Conservation (phyloP, 306 rosid genomes). For the Ziziphus jujuba region DNA sequence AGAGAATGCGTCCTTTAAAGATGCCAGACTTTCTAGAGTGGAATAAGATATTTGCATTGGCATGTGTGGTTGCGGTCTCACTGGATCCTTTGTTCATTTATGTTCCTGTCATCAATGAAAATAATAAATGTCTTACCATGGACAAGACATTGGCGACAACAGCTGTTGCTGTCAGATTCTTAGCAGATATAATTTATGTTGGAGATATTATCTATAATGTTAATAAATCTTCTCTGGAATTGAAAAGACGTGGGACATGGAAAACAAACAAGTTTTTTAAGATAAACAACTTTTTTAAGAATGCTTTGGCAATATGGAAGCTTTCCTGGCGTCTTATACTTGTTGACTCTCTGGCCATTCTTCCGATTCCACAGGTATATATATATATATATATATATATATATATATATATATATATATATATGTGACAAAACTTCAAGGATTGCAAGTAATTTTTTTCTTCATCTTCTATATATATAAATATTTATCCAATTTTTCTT, state of each 20-base stretch:
- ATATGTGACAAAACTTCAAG: too few relatives aligned
- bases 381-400: too few relatives aligned
- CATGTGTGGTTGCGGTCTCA: constrained; percentile 28
- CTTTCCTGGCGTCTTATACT: constrained; percentile 11
- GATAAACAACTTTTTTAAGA: too few relatives aligned
- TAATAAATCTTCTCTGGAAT: not conserved
- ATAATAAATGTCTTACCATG: constrained; percentile 23
- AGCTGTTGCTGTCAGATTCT: constrained; percentile 17
- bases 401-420: too few relatives aligned
- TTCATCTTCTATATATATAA: too few relatives aligned
- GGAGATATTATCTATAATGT: constrained; percentile 7
- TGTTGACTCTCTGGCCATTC: constrained; percentile 31
- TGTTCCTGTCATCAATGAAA: constrained; percentile 22
- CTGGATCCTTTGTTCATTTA: constrained; percentile 41
- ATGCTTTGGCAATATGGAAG: not conserved
- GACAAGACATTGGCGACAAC: constrained; percentile 15
- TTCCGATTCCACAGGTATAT: constrained; percentile 46
- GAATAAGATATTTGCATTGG: constrained; percentile 28
- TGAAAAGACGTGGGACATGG: not conserved
- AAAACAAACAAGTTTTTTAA: not conserved
- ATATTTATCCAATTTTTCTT: too few relatives aligned
- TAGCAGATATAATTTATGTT: constrained; percentile 18
- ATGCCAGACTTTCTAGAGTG: too few relatives aligned
- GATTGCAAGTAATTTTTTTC: too few relatives aligned
- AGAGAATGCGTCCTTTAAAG: too few relatives aligned